Conservation (phyloP, 73 alveolate species). For the Durusdinium trenchii region DNA sequence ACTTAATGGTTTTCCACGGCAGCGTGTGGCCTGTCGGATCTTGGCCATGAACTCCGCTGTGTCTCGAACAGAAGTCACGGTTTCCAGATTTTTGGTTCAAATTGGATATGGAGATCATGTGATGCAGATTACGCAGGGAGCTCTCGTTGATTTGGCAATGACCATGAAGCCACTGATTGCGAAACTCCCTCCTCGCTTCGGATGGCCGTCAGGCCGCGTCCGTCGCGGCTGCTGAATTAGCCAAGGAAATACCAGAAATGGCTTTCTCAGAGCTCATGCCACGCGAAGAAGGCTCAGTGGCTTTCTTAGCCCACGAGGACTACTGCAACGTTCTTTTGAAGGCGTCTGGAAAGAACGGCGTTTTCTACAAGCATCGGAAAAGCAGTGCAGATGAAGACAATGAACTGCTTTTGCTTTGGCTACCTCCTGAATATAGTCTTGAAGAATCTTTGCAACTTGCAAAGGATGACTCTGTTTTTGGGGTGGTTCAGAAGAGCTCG, state of each 20-base stretch:
- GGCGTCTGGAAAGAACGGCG: background rate
- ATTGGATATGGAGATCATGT: background rate
- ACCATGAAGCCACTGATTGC: background rate
- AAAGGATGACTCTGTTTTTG: background rate
- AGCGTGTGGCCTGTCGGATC: background rate
- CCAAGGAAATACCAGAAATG: background rate
- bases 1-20: background rate
- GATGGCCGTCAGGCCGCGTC: background rate
- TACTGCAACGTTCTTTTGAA: background rate
- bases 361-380: background rate
- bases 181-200: background rate
- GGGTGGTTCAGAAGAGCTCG: background rate
- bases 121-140: background rate
- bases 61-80: background rate
- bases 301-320: background rate
- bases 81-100: background rate
- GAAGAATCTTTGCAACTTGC: background rate
- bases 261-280: background rate
- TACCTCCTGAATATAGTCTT: background rate
- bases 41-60: background rate
- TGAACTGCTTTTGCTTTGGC: background rate
- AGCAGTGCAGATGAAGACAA: background rate
- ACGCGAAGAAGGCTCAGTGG: background rate
- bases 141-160: background rate
- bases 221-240: background rate